Evolutionary conservation across 768 basidiomycete species (phyloP).

Genomic region (Mycena metata): DNA sequence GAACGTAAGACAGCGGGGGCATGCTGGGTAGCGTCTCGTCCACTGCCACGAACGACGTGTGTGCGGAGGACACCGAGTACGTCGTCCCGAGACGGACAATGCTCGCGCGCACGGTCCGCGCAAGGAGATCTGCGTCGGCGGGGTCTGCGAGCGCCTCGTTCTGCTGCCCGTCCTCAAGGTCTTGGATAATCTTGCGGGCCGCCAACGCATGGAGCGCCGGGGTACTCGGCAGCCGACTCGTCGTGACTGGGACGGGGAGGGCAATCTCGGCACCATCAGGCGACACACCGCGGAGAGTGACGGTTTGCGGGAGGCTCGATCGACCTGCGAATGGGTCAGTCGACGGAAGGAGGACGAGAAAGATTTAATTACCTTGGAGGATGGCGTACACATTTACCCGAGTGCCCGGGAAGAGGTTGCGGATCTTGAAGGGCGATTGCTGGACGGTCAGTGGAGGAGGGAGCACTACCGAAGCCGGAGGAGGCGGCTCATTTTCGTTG

Average conservation of each 20-base stretch:
- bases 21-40: too few species aligned
- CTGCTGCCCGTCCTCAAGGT: conserved; percentile 28
- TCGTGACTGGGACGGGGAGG: conserved; percentile 21
- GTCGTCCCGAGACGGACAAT: not conserved
- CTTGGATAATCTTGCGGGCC: conserved; percentile 29
- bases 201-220: conserved; percentile 24
- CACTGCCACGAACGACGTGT: not conserved
- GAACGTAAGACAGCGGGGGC: too few species aligned
- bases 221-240: conserved; percentile 27
- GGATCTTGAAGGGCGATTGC: conserved; percentile 24
- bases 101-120: not conserved
- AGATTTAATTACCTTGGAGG: too few species aligned
- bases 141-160: conserved; percentile 6
- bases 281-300: conserved; percentile 25
- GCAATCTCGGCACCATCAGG: conserved; percentile 22
- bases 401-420: not conserved
- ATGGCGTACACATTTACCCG: conserved; percentile 11
- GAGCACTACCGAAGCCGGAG: not conserved
- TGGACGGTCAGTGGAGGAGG: conserved; percentile 20
- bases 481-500: conserved; percentile 11
- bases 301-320: not conserved
- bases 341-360: not conserved
- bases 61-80: not conserved
- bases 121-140: not conserved
- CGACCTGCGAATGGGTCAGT: too few species aligned